Percentiles rank a stretch among this genome's conserved stretches.
phyloP scores from a whole-genome alignment of 1,284 basidiomycete species.

The Rhizoctonia solani region DNA sequence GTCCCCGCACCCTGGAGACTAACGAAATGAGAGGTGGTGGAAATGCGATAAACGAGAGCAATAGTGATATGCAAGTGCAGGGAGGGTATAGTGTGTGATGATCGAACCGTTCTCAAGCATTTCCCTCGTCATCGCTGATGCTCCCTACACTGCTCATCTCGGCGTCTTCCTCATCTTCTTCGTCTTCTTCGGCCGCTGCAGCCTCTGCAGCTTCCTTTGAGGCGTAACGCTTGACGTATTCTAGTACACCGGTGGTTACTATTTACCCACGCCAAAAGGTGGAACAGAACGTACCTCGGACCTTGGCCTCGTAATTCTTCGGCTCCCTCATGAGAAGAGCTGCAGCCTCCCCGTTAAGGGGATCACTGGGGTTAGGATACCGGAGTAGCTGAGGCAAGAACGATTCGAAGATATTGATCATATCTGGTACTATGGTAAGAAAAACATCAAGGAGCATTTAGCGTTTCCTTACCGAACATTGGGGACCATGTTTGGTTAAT shows the following conservation, averaged over 20 bases:
- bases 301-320: slow-evolving; percentile 90
- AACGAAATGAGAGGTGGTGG: slow-evolving; percentile 10
- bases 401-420: slow-evolving; percentile 99
- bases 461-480: slow-evolving; percentile 80
- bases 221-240: slow-evolving; percentile 84
- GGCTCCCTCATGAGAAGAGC: slow-evolving; percentile 96
- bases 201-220: slow-evolving; percentile 80
- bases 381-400: slow-evolving; percentile 96
- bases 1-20: slow-evolving; percentile 3
- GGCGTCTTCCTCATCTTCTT: slow-evolving; percentile 65
- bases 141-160: slow-evolving; percentile 94
- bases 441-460: slow-evolving; percentile 32
- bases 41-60: slow-evolving; percentile 18
- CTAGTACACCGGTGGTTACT: slow-evolving; percentile 48
- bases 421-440: slow-evolving; percentile 61
- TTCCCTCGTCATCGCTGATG: slow-evolving; percentile 67
- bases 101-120: too few species aligned
- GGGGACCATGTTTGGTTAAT: slow-evolving; percentile 99
- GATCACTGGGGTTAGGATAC: slow-evolving; percentile 98
- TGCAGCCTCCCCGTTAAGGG: slow-evolving; percentile 96
- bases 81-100: slow-evolving; percentile 28
- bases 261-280: not conserved
- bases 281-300: slow-evolving; percentile 67
- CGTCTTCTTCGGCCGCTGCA: slow-evolving; percentile 63
- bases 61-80: slow-evolving; percentile 29